A percentile compares a stretch with the other conserved stretches of the same genome.
Evolutionary conservation across 768 basidiomycete species (phyloP).

Genomic region (Trametes cingulata): DNA sequence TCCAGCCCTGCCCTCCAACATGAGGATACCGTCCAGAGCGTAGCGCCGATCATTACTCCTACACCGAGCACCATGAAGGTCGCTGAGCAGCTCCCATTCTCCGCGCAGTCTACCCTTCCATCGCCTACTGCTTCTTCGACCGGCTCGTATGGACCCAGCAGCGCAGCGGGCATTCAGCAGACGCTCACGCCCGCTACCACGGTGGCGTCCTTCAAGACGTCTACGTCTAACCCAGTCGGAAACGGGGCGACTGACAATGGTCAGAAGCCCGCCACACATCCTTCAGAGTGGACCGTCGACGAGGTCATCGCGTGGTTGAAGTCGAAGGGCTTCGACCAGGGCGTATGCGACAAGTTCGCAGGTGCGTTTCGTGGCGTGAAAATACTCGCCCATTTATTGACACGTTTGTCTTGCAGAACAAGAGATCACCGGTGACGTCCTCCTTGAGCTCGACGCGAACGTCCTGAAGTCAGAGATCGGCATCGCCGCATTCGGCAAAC

Average conservation of each 20-base stretch:
- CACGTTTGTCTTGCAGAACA: slow-evolving; percentile 61
- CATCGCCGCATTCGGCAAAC: slow-evolving; percentile 91
- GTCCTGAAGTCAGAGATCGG: slow-evolving; percentile 93
- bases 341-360: slow-evolving; percentile 81
- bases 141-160: slow-evolving; percentile 23
- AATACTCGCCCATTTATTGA: background rate
- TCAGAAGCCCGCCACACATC: slow-evolving; percentile 43
- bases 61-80: slow-evolving; percentile 22
- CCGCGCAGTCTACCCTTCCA: slow-evolving; percentile 15
- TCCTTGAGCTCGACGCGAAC: slow-evolving; percentile 90
- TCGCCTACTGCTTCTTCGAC: slow-evolving; percentile 27
- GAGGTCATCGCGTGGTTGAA: slow-evolving; percentile 90
- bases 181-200: slow-evolving; percentile 30
- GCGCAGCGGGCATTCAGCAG: slow-evolving; percentile 28
- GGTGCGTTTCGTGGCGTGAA: slow-evolving; percentile 49
- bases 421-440: slow-evolving; percentile 97
- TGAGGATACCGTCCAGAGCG: slow-evolving; percentile 1
- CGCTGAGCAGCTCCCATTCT: slow-evolving; percentile 22
- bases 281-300: slow-evolving; percentile 82
- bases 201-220: slow-evolving; percentile 18
- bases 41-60: slow-evolving; percentile 12
- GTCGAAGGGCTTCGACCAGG: slow-evolving; percentile 80
- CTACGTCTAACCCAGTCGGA: background rate
- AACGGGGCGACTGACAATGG: slow-evolving; percentile 9
- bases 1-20: slow-evolving; percentile 8